Percentiles rank a stretch among this genome's conserved stretches.
Evolutionary conservation across 2,329 filamentous ascomycete genomes (phyloP).

Genomic region (Paraphoma chrysanthemicola): DNA sequence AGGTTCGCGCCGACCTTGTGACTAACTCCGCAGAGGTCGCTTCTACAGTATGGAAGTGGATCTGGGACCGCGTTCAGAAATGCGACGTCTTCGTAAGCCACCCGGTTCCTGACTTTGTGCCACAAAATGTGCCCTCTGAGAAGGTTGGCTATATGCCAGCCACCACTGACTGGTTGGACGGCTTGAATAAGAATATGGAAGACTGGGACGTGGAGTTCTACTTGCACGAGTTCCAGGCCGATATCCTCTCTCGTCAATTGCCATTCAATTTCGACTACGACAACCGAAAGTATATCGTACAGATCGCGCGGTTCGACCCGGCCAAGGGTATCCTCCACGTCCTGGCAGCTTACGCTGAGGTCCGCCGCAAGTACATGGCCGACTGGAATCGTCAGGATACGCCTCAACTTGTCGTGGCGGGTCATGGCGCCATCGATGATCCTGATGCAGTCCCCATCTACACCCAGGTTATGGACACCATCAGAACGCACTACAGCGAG

Average conservation of each 20-base stretch:
- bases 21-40: slow-evolving; percentile 70
- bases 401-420: slow-evolving; percentile 78
- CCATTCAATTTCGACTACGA: slow-evolving; percentile 63
- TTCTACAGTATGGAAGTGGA: slow-evolving; percentile 75
- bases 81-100: slow-evolving; percentile 85
- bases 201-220: slow-evolving; percentile 77
- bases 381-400: slow-evolving; percentile 56
- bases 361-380: slow-evolving; percentile 67
- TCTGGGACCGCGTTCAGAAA: slow-evolving; percentile 74
- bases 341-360: slow-evolving; percentile 76
- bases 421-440: slow-evolving; percentile 82
- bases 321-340: slow-evolving; percentile 83
- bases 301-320: slow-evolving; percentile 83
- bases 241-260: slow-evolving; percentile 61
- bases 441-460: slow-evolving; percentile 77
- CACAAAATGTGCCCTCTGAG: slow-evolving; percentile 67
- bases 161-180: slow-evolving; percentile 84
- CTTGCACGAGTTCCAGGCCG: slow-evolving; percentile 72
- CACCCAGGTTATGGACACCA: slow-evolving; percentile 72
- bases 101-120: slow-evolving; percentile 78
- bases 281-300: slow-evolving; percentile 74
- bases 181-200: slow-evolving; percentile 77
- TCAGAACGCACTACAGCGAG: slow-evolving; percentile 65
- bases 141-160: slow-evolving; percentile 80
- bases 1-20: slow-evolving; percentile 77